Percentiles rank a stretch among this genome's conserved stretches.
These are phyloP conservation scores for Colletotrichum sp. DNA, from an alignment of 2,329 filamentous ascomycete genomes.

Conservation along the genomic window DNA sequence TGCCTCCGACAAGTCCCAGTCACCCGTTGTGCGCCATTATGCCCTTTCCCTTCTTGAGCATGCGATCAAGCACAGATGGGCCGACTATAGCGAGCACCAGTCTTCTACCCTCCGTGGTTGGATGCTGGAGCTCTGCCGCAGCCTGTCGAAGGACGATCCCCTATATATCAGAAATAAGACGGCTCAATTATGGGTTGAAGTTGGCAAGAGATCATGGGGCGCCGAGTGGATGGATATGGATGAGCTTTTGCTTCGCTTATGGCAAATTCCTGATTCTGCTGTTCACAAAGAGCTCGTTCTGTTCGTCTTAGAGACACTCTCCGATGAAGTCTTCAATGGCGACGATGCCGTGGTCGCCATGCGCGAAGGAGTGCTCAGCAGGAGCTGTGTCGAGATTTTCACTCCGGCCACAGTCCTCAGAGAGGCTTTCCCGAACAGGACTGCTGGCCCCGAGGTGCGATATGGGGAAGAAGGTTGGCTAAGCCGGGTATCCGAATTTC, in stretches of 20 bases:
- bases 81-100: conserved; percentile 73
- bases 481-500: conserved; percentile 73
- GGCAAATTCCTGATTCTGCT: conserved; percentile 70
- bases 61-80: conserved; percentile 85
- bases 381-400: conserved; percentile 92
- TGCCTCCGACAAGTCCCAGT: conserved; percentile 76
- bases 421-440: conserved; percentile 78
- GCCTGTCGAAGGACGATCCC: conserved; percentile 75
- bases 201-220: conserved; percentile 94
- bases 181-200: conserved; percentile 91
- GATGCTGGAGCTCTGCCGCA: conserved; percentile 79
- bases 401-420: conserved; percentile 78
- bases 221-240: conserved; percentile 97
- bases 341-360: conserved; percentile 88
- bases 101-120: conserved; percentile 73
- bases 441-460: conserved; percentile 71
- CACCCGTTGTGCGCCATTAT: conserved; percentile 88
- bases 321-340: conserved; percentile 91
- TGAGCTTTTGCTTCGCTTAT: conserved; percentile 77
- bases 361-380: conserved; percentile 83
- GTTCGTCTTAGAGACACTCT: conserved; percentile 86
- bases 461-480: conserved; percentile 89
- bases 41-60: conserved; percentile 91
- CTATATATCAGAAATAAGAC: conserved; percentile 91
- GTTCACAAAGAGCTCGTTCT: conserved; percentile 86